Evolutionary conservation across 495 filamentous ascomycete genomes (phyloP).

Genomic region (Pseudotulostoma volvatum): DNA sequence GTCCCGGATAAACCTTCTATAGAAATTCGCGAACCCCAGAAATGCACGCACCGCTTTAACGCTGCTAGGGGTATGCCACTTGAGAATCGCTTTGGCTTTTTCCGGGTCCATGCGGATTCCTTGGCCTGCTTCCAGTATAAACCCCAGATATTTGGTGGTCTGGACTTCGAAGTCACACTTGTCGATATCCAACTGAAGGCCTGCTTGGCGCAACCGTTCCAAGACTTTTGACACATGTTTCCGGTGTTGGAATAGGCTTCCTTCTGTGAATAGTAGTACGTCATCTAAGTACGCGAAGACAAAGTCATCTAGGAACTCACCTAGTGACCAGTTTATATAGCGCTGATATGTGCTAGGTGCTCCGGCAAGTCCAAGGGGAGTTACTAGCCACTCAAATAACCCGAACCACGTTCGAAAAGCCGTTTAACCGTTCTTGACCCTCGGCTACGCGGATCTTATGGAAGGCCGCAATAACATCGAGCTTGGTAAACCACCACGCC

Average conservation of each 20-base stretch:
- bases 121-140: slow-evolving; percentile 9
- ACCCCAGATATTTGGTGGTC: slow-evolving; percentile 11
- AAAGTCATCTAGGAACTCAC: slow-evolving; percentile 16
- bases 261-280: slow-evolving; percentile 13
- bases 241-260: slow-evolving; percentile 7
- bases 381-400: too few relatives aligned
- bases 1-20: slow-evolving; percentile 13
- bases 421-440: too few relatives aligned
- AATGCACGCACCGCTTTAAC: too few relatives aligned
- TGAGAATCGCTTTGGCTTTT: slow-evolving; percentile 13
- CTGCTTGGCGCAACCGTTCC: slow-evolving; percentile 4
- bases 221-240: slow-evolving; percentile 11
- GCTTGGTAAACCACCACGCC: too few relatives aligned
- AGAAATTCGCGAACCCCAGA: slow-evolving; percentile 23
- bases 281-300: slow-evolving; percentile 15
- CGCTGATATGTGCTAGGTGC: neutral
- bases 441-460: too few relatives aligned
- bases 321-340: slow-evolving; percentile 1
- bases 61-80: slow-evolving; percentile 9
- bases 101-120: slow-evolving; percentile 10
- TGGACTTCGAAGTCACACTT: too few relatives aligned
- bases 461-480: too few relatives aligned
- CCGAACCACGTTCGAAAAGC: too few relatives aligned
- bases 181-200: too few relatives aligned
- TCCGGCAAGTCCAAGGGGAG: neutral